phyloP scores from a whole-genome alignment of 1,284 basidiomycete genomes.

The Bjerkandera adusta region DNA sequence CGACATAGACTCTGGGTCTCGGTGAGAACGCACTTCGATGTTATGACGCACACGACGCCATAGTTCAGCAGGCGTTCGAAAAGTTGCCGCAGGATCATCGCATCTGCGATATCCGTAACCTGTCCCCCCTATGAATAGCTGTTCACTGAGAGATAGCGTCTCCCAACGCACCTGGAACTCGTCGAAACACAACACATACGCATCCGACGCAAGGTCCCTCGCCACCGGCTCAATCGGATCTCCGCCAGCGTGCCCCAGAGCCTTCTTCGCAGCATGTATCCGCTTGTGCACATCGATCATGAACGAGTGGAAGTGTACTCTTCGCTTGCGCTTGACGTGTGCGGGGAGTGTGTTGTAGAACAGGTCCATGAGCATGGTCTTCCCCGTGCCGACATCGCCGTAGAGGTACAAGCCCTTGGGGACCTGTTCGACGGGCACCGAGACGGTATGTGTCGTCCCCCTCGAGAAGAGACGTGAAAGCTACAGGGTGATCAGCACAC shows the following conservation, averaged over 20 bases:
- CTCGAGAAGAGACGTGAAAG: slow-evolving; percentile 64
- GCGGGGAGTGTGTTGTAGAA: slow-evolving; percentile 89
- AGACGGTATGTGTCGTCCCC: slow-evolving; percentile 33
- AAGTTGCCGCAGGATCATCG: slow-evolving; percentile 93
- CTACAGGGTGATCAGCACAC: slow-evolving; percentile 32
- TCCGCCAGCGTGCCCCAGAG: slow-evolving; percentile 65
- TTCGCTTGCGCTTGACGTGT: slow-evolving; percentile 72
- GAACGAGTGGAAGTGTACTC: slow-evolving; percentile 97
- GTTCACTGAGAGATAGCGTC: slow-evolving; percentile 5
- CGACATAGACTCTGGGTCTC: not conserved
- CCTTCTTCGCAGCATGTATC: slow-evolving; percentile 76
- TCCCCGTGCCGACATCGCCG: slow-evolving; percentile 96
- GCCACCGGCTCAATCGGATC: slow-evolving; percentile 92
- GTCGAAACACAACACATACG: slow-evolving; percentile 91
- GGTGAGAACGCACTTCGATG: slow-evolving; percentile 80
- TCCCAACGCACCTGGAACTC: slow-evolving; percentile 88
- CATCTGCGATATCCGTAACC: slow-evolving; percentile 98
- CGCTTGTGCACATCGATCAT: slow-evolving; percentile 99
- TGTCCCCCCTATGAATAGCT: slow-evolving; percentile 28
- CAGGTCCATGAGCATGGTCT: slow-evolving; percentile 99
- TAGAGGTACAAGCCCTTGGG: slow-evolving; percentile 96
- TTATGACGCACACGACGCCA: slow-evolving; percentile 94
- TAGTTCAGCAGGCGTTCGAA: slow-evolving; percentile 84
- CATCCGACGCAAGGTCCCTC: slow-evolving; percentile 83
- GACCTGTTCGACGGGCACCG: slow-evolving; percentile 45